These are phyloP conservation scores for Diaporthe longicolla DNA, from an alignment of 2,329 filamentous ascomycete species.

Conservation along the genomic window DNA sequence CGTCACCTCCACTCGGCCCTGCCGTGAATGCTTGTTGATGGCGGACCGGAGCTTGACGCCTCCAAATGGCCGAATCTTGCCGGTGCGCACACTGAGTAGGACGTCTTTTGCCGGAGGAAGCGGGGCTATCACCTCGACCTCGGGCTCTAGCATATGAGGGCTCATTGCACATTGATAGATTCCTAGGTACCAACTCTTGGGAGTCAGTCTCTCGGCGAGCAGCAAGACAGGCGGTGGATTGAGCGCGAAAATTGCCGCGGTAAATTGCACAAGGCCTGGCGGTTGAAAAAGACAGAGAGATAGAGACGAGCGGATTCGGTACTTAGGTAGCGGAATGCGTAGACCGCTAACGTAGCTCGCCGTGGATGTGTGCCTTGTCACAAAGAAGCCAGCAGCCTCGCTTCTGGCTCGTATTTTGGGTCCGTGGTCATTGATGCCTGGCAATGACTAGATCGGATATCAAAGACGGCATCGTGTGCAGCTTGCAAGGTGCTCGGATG, in stretches of 20 bases:
- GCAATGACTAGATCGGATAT: background rate
- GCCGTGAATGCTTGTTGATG: background rate
- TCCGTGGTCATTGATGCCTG: background rate
- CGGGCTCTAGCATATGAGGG: background rate
- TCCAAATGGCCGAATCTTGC: slow-evolving; percentile 1
- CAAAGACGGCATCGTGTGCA: background rate
- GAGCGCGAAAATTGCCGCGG: no score
- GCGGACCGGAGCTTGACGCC: slow-evolving; percentile 8
- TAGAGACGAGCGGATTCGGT: no score
- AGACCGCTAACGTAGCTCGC: background rate
- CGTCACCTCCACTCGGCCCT: background rate
- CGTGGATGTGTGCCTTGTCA: background rate
- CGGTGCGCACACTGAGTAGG: slow-evolving; percentile 1
- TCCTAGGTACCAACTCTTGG: background rate
- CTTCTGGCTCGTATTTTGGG: background rate
- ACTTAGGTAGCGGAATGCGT: background rate
- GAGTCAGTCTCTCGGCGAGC: background rate
- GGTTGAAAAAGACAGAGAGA: no score
- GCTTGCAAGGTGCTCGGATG: background rate
- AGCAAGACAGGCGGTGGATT: background rate
- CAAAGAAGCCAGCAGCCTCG: background rate
- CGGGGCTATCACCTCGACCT: background rate
- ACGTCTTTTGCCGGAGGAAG: background rate
- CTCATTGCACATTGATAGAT: background rate
- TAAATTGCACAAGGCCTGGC: no score